Conservation (phyloP, 73 alveolate species). For the Stentor roeselii region DNA sequence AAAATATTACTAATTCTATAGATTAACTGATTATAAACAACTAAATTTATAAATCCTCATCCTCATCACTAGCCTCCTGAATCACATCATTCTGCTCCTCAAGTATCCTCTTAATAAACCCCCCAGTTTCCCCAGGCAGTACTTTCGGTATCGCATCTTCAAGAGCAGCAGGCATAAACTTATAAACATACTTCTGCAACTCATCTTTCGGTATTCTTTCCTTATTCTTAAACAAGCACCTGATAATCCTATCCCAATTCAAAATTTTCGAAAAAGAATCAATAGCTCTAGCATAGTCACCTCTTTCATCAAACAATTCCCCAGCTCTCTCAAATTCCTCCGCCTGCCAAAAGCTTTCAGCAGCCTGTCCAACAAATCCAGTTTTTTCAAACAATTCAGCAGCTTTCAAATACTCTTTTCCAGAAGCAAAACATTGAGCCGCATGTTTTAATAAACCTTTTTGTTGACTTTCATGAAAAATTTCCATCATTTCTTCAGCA, state of each 20-base stretch:
- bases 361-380: conserved; percentile 64
- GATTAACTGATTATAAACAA: too few relatives aligned
- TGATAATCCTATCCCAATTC: conserved; percentile 49
- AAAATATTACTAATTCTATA: too few relatives aligned
- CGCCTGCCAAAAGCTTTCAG: conserved; percentile 50
- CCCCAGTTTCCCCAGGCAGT: neutral
- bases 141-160: conserved; percentile 37
- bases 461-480: neutral
- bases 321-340: conserved; percentile 43
- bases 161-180: conserved; percentile 71
- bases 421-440: conserved; percentile 74
- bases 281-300: conserved; percentile 44
- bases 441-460: conserved; percentile 53
- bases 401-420: conserved; percentile 53
- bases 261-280: conserved; percentile 31
- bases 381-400: conserved; percentile 43
- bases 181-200: conserved; percentile 50
- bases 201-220: conserved; percentile 63
- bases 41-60: too few relatives aligned
- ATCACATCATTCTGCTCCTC: neutral
- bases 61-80: neutral
- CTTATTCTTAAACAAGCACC: conserved; percentile 49
- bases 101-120: too few relatives aligned
- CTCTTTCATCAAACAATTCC: conserved; percentile 31
- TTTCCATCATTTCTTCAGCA: conserved; percentile 46